Evolutionary conservation across 1,284 basidiomycete species (phyloP).

Genomic region (Rhodotorula sp.): DNA sequence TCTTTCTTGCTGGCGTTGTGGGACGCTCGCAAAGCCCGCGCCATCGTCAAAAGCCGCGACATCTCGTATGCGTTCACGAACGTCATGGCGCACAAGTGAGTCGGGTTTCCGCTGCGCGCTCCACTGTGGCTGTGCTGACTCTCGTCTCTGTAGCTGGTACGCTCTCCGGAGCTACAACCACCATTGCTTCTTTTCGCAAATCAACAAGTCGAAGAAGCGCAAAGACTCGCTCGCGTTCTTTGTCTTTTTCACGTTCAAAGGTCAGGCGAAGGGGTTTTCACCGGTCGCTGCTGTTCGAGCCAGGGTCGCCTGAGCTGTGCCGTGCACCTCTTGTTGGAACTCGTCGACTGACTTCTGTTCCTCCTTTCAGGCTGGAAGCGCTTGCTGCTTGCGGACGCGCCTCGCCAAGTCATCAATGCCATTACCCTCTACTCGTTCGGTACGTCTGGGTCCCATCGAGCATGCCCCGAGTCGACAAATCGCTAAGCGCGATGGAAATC

Average conservation of each 20-base stretch:
- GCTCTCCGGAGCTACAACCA: constrained; percentile 78
- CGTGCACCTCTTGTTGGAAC: not conserved
- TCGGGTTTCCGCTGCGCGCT: not conserved
- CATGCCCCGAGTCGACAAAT: too few species aligned
- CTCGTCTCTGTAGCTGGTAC: constrained; percentile 59
- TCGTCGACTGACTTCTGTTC: not conserved
- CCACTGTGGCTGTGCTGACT: not conserved
- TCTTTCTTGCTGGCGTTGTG: constrained; percentile 85
- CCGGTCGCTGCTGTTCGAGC: not conserved
- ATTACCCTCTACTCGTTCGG: constrained; percentile 90
- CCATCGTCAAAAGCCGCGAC: constrained; percentile 89
- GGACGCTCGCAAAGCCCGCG: constrained; percentile 85
- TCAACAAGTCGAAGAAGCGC: constrained; percentile 90
- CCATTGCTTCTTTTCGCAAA: constrained; percentile 97
- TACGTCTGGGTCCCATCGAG: constrained; percentile 53
- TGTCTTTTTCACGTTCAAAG: constrained; percentile 99
- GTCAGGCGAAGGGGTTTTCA: constrained; percentile 52
- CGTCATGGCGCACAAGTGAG: constrained; percentile 80
- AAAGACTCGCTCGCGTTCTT: constrained; percentile 94
- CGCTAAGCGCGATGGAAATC: too few species aligned
- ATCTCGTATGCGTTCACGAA: constrained; percentile 97
- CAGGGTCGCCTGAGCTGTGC: not conserved
- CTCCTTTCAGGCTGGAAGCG: constrained; percentile 83
- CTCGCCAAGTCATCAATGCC: constrained; percentile 94
- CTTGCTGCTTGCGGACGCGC: constrained; percentile 88